Percentiles rank a stretch among this genome's conserved stretches.
phyloP scores from a whole-genome alignment of 106 monocot species.

The Cymbidium sinense region DNA sequence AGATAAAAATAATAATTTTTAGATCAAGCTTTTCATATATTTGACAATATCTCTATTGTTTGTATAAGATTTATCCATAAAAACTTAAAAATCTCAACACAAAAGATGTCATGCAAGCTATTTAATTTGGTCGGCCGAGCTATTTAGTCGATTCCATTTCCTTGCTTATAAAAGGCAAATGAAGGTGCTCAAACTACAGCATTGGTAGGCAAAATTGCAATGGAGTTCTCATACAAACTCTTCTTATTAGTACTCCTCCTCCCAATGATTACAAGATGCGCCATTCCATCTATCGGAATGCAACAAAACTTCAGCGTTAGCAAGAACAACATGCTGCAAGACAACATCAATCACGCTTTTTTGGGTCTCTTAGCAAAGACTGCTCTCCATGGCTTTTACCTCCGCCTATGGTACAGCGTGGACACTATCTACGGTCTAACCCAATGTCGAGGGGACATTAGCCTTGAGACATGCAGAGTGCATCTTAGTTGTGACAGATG shows the following conservation, averaged over 20 bases:
- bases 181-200: background rate
- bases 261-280: background rate
- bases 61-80: no score
- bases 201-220: background rate
- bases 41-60: no score
- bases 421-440: background rate
- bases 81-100: no score
- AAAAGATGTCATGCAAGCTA: background rate
- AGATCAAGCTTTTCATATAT: no score
- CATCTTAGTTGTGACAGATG: background rate
- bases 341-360: background rate
- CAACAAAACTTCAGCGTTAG: background rate
- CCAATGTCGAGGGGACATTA: background rate
- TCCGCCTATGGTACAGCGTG: background rate
- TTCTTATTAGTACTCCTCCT: background rate
- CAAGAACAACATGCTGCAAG: background rate
- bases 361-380: background rate
- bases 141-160: no score
- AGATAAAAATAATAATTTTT: no score
- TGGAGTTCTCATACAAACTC: background rate
- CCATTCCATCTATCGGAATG: background rate
- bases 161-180: no score
- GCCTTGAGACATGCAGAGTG: background rate
- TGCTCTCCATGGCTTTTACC: background rate
- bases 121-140: background rate